Evolutionary conservation across 768 basidiomycete species (phyloP), one percentile per base, ranked within the genome.

Genomic region (Lentinus brumalis): DNA sequence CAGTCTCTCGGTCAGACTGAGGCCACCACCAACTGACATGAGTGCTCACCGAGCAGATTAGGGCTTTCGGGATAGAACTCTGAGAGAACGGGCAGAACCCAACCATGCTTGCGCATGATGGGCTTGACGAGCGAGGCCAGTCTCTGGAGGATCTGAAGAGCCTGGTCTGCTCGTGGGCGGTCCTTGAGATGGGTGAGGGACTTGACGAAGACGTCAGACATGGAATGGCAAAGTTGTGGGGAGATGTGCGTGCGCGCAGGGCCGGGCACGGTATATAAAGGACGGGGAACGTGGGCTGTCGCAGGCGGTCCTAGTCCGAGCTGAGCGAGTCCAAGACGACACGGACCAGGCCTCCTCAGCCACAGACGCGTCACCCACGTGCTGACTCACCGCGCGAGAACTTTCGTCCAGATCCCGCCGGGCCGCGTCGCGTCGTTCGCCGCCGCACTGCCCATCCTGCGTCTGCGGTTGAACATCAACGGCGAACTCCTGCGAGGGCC

Each of bases 81-180:
- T n/a, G 86, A 77, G n/a, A 93, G 83, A 1, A 85, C 80, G 30
- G 91, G 89, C 30, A 94, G 78, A 30, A 82, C 79, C 95, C 95
- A 98, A 5, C 76, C 76, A 66, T 88, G 88, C 65, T 88, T 92
- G 59, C 87, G 79, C 95, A 97, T 97, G 65, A 98, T 94, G 7
- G 96, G 96, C 73, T 95, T 96, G 52, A 96, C 93, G 51, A 92
- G 80, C 1, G 87, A 86, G 0, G 89, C 87, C 32, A 92, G 79
- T 62, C 81, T 81, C 66, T 89, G 83, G 40, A 95, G 79, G 70
- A 91, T 77, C 15, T 78, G 71, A 45, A 92, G 78, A 16, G 93
- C 92, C 41, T 83, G 80, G 63, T 89, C 83, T 46, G 86, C 82
- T 66, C 84, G 83, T 41, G 87, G 87, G 68, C 79, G 81, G 59